Percentiles rank a stretch among this genome's conserved stretches.
phyloP scores from a whole-genome alignment of 345 rosid genomes.

The Brassica napus region Da-Ae NC_063439.1:21170501-21171000 shows the following conservation, averaged over 20 bases:
- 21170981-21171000: background rate
- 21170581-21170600: background rate
- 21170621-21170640: background rate
- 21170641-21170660: background rate
- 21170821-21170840: conserved; percentile 31
- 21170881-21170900: conserved; percentile 17
- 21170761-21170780: background rate
- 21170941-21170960: background rate
- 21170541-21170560: conserved; percentile 4
- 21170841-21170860: conserved; percentile 2
- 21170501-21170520: conserved; percentile 11
- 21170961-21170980: background rate
- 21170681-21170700: background rate
- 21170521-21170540: background rate
- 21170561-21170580: background rate
- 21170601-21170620: background rate
- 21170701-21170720: background rate
- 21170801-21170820: conserved; percentile 32
- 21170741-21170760: conserved; percentile 4
- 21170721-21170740: conserved; percentile 5
- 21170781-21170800: conserved; percentile 34
- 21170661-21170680: background rate
- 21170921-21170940: background rate
- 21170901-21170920: conserved; percentile 21
- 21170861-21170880: conserved; percentile 39